phyloP scores from a whole-genome alignment of 192 early-diverging fungal species.

The Pilaira anomala region DNA sequence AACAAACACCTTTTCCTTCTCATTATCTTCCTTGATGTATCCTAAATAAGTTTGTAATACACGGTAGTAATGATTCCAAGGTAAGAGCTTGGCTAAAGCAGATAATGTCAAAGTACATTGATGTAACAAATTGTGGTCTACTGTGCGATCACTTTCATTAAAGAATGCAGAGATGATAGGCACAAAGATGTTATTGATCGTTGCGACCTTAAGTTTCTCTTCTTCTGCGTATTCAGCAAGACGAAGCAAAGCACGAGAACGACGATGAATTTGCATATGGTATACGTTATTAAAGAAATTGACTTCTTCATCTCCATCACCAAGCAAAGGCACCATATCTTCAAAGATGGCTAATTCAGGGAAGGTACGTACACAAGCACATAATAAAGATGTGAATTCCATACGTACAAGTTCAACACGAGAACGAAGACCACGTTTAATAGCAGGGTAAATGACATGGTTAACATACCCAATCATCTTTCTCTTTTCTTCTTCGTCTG shows the following conservation, averaged over 20 bases:
- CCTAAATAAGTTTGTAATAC: conserved; percentile 71
- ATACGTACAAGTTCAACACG: conserved; percentile 56
- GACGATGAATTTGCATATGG: conserved; percentile 94
- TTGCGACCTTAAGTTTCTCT: conserved; percentile 45
- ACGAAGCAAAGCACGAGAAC: conserved; percentile 76
- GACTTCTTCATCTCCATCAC: conserved; percentile 80
- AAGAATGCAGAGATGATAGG: conserved; percentile 89
- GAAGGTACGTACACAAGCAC: conserved; percentile 58
- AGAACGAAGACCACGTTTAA: conserved; percentile 65
- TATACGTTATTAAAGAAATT: conserved; percentile 95
- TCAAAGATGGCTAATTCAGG: conserved; percentile 54
- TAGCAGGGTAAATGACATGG: conserved; percentile 65
- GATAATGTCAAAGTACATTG: conserved; percentile 80
- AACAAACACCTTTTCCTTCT: conserved; percentile 80
- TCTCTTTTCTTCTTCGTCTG: conserved; percentile 26
- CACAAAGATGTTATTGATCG: conserved; percentile 70
- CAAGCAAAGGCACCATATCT: conserved; percentile 64
- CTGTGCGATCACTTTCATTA: conserved; percentile 63
- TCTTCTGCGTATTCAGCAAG: conserved; percentile 53
- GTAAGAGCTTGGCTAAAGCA: conserved; percentile 60
- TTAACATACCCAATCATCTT: conserved; percentile 49
- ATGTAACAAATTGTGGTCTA: conserved; percentile 76
- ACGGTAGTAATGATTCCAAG: conserved; percentile 84
- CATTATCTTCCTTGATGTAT: conserved; percentile 57
- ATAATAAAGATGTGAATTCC: conserved; percentile 70